Conservation (phyloP, 345 rosid species). For the Syzygium aromaticum region DNA sequence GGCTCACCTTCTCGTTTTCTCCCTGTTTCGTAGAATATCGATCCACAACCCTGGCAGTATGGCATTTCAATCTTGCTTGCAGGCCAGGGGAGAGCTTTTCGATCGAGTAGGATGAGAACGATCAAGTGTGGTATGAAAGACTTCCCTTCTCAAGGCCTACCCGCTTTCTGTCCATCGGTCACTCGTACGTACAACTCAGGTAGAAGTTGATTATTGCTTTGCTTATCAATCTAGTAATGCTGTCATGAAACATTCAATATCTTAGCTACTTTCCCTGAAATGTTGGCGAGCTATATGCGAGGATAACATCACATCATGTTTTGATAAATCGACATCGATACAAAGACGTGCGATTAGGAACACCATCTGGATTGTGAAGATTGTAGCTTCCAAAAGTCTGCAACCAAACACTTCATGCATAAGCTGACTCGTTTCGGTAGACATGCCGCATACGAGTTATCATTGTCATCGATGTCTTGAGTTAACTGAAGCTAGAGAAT, state of each 20-base stretch:
- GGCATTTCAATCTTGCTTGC: constrained; percentile 2
- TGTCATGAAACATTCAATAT: constrained; percentile 31
- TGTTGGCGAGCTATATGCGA: neutral
- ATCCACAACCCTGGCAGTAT: too few relatives aligned
- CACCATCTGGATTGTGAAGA: too few relatives aligned
- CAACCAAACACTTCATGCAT: too few relatives aligned
- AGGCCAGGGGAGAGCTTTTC: constrained; percentile 91
- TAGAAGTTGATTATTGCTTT: constrained; percentile 36
- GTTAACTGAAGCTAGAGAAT: too few relatives aligned
- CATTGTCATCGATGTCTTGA: too few relatives aligned
- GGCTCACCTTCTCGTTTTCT: neutral
- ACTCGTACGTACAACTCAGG: constrained; percentile 58
- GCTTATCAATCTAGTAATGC: constrained; percentile 56
- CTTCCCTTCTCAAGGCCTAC: constrained; percentile 74
- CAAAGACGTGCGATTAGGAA: neutral
- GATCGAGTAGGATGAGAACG: constrained; percentile 63
- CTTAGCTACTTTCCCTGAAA: constrained; percentile 1
- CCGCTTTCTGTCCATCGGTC: constrained; percentile 62
- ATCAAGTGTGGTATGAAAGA: constrained; percentile 80
- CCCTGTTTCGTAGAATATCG: neutral
- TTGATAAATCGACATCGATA: too few relatives aligned
- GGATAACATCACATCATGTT: too few relatives aligned
- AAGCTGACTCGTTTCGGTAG: too few relatives aligned
- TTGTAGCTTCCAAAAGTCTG: too few relatives aligned
- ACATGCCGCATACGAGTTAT: too few relatives aligned